These are phyloP conservation scores for Lactarius pseudohatsudake DNA, from an alignment of 768 basidiomycete genomes.

Conservation along the genomic window DNA sequence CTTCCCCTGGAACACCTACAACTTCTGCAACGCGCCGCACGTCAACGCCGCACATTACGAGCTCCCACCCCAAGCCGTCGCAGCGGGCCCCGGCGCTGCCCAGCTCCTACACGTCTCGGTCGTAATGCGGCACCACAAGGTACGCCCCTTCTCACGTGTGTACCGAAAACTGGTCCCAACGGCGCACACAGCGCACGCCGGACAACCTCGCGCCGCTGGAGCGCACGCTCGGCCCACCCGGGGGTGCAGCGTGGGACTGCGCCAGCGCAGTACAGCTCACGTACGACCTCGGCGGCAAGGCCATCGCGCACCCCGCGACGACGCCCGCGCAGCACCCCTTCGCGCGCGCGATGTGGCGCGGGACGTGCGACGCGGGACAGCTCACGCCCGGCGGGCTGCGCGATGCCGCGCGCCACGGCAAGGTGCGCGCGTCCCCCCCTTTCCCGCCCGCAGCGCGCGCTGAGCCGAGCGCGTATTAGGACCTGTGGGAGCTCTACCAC, in stretches of 20 bases:
- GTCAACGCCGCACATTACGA: slow-evolving; percentile 43
- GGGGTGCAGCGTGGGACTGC: slow-evolving; percentile 44
- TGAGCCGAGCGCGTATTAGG: slow-evolving; percentile 36
- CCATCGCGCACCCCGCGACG: slow-evolving; percentile 42
- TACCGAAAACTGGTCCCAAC: neutral
- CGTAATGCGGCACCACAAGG: slow-evolving; percentile 51
- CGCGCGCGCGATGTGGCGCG: slow-evolving; percentile 45
- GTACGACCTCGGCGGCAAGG: slow-evolving; percentile 40
- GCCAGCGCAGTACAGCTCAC: slow-evolving; percentile 40
- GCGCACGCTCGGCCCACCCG: slow-evolving; percentile 39
- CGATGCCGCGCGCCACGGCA: slow-evolving; percentile 45
- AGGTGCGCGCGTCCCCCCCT: slow-evolving; percentile 32
- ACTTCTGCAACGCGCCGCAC: slow-evolving; percentile 54
- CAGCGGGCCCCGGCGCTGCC: slow-evolving; percentile 28
- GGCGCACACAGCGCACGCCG: slow-evolving; percentile 42
- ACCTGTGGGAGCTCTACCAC: slow-evolving; percentile 48
- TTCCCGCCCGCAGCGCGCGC: neutral
- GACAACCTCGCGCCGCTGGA: slow-evolving; percentile 50
- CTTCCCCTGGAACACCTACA: slow-evolving; percentile 52
- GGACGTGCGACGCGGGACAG: slow-evolving; percentile 49
- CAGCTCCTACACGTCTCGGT: slow-evolving; percentile 44
- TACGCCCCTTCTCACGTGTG: slow-evolving; percentile 20
- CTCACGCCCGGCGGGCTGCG: slow-evolving; percentile 45
- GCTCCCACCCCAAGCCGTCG: slow-evolving; percentile 31
- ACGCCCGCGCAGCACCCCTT: slow-evolving; percentile 47